phyloP scores from a whole-genome alignment of 345 rosid genomes.

The Eucalyptus curtisii region DNA sequence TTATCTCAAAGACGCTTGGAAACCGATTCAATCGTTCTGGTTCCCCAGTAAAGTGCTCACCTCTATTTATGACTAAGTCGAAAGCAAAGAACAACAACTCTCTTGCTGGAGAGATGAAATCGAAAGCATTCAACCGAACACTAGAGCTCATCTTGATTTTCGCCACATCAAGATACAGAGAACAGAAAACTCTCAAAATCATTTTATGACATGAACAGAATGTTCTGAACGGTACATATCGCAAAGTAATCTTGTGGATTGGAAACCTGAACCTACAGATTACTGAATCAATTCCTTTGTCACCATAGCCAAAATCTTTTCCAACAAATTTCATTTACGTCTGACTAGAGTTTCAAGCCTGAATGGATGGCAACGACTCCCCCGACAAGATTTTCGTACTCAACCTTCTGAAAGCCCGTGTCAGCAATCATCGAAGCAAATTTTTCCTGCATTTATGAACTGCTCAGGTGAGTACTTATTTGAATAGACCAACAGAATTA shows the following conservation, averaged over 20 bases:
- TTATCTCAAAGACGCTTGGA: not conserved
- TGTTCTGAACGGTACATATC: not conserved
- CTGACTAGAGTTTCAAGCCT: conserved; percentile 43
- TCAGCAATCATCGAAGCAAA: conserved; percentile 88
- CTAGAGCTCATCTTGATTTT: not conserved
- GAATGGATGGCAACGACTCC: conserved; percentile 96
- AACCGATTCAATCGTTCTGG: not conserved
- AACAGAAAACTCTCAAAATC: not conserved
- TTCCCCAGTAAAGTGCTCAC: not conserved
- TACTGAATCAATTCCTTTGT: not conserved
- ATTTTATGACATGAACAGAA: not conserved
- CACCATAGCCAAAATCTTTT: not conserved
- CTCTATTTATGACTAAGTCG: not conserved
- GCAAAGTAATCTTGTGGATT: not conserved
- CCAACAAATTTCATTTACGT: not conserved
- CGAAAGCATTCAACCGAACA: not conserved
- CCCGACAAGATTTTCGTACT: conserved; percentile 88
- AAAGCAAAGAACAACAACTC: not conserved
- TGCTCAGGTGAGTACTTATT: not conserved
- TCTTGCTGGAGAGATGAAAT: not conserved
- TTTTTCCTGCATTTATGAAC: conserved; percentile 35
- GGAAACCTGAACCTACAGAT: not conserved
- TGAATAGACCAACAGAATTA: not conserved
- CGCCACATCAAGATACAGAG: not conserved
- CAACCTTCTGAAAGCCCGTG: conserved; percentile 90